Percentiles rank a stretch among this genome's conserved stretches.
Conservation (phyloP, 2,329 filamentous ascomycete genomes). For the Ceratocystiopsis brevicomis region DNA sequence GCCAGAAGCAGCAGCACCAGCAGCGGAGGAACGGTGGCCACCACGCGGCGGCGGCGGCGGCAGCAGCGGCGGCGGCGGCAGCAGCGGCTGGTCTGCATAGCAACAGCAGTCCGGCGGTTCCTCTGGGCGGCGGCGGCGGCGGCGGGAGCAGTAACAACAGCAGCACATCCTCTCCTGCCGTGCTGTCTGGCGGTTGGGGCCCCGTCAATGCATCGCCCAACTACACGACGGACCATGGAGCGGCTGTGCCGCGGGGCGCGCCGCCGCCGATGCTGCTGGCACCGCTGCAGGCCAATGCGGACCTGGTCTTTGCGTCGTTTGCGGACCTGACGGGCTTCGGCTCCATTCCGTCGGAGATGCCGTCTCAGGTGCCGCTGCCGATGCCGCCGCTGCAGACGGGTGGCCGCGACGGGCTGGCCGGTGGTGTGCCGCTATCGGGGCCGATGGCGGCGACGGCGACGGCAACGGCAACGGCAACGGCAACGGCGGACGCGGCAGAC, state of each 20-base stretch:
- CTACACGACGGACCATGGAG: not conserved
- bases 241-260: constrained; percentile 21
- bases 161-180: constrained; percentile 25
- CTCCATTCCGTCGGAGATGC: constrained; percentile 11
- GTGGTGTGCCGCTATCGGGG: no score
- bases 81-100: constrained; percentile 18
- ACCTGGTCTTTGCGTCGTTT: constrained; percentile 18
- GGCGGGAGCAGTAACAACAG: constrained; percentile 13
- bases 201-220: no score
- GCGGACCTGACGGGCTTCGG: constrained; percentile 27
- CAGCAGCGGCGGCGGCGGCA: constrained; percentile 13
- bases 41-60: constrained; percentile 11
- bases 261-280: no score
- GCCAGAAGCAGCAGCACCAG: constrained; percentile 1
- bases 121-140: constrained; percentile 19
- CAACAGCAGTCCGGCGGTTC: constrained; percentile 14
- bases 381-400: no score
- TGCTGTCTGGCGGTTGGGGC: constrained; percentile 13
- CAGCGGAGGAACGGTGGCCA: not conserved
- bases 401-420: no score
- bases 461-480: no score
- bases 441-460: no score
- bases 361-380: not conserved
- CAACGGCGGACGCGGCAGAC: not conserved
- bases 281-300: not conserved